Evolutionary conservation across 345 rosid species (phyloP), one percentile per base, ranked within the genome.

Genomic region (Acer yangbiense): DNA sequence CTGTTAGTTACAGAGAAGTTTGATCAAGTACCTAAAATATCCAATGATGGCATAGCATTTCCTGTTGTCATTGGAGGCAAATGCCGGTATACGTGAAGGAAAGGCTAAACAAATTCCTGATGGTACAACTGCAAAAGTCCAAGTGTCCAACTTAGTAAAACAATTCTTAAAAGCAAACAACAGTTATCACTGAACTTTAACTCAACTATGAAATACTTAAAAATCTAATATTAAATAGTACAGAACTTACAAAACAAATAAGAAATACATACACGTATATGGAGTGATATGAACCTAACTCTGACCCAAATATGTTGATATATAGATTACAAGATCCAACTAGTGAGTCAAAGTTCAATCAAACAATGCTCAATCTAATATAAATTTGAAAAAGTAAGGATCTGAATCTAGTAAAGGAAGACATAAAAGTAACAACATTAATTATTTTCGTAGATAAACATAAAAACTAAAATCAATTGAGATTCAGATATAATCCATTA

Each of bases 1-100:
- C 46, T 48, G 73, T 58, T 32, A 18, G 75, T 62, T 41, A 71
- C 7, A 74, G 39, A 74, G 41, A 29, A 68, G 71, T 52, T 43
- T 80, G 62, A 75, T 43, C 68, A 4, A 77, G 72, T 81, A 92
- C 98, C 96, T 89, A 93, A 84, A 82, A 94, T 94, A 52, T 91
- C 93, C 89, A 90, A 69, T 7, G 91, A 72, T 0, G 92, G 92
- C 39, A 86, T 81, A 80, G 88, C 70, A 52, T 79, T 76, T 76
- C 77, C 63, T n/a, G 88, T 78, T 68, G 86, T 79, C 87, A 85
- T 79, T 57, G 41, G 65, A 71, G 12, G 55, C n/a, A 55, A 25
- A 39, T 55, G 18, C 66, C 20, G 14, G 54, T 6, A 60, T 20
- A 12, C 41, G 75, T 44, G 6, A 72, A 57, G 32, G 54, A 57